Evolutionary conservation across 768 basidiomycete species (phyloP).

Genomic region (Clavaria fumosa): DNA sequence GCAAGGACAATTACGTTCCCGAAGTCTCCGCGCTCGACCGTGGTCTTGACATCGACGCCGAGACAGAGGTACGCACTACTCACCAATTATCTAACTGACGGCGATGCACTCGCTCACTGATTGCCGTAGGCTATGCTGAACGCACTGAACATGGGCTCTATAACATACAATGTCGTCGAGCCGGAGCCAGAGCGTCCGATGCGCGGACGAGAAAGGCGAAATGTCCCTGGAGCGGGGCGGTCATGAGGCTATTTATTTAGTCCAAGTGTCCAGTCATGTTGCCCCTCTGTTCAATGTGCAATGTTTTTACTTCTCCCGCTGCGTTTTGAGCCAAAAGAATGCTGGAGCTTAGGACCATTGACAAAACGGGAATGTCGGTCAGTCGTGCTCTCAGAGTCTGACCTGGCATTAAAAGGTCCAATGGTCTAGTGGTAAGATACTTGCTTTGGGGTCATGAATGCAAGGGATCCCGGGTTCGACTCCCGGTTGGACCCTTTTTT

Average conservation of each 20-base stretch:
- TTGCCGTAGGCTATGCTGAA: slow-evolving; percentile 62
- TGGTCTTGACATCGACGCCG: slow-evolving; percentile 77
- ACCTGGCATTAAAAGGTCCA: too few relatives aligned
- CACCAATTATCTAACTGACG: background rate
- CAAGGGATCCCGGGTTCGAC: slow-evolving; percentile 11
- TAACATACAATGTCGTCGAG: slow-evolving; percentile 55
- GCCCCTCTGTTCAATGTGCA: background rate
- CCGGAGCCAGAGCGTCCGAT: slow-evolving; percentile 54
- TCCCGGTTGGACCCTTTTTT: slow-evolving; percentile 11
- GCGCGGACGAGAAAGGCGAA: slow-evolving; percentile 64
- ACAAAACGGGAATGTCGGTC: too few relatives aligned
- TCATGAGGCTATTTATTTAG: too few relatives aligned
- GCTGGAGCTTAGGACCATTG: background rate
- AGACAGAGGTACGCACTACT: slow-evolving; percentile 63
- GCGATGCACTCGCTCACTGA: background rate
- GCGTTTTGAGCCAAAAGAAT: background rate
- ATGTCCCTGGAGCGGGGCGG: slow-evolving; percentile 66
- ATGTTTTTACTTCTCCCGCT: background rate
- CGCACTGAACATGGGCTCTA: slow-evolving; percentile 88
- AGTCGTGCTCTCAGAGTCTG: too few relatives aligned
- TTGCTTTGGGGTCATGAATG: slow-evolving; percentile 10
- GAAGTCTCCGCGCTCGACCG: slow-evolving; percentile 92
- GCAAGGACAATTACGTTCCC: slow-evolving; percentile 99
- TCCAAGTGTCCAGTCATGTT: too few relatives aligned
- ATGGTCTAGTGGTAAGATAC: slow-evolving; percentile 11